These are phyloP conservation scores for Microdochium trichocladiopsis DNA, from an alignment of 2,329 filamentous ascomycete species.

Conservation along the genomic window DNA sequence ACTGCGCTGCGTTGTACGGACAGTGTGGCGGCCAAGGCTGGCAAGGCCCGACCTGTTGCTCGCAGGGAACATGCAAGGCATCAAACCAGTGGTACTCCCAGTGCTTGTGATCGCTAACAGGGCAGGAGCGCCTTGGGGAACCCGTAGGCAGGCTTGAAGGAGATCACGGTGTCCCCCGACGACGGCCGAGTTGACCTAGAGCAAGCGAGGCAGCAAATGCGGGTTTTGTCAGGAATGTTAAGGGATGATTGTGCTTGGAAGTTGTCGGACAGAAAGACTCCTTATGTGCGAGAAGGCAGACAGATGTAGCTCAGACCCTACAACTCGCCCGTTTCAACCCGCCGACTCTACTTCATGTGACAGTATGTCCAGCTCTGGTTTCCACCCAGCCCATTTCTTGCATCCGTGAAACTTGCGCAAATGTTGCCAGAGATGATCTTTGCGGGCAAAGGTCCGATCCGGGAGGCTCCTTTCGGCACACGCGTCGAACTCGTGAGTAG, in stretches of 20 bases:
- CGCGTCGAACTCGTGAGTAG: slow-evolving; percentile 32
- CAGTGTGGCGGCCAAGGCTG: neutral
- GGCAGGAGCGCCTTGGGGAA: too few species aligned
- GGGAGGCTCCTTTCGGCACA: slow-evolving; percentile 38
- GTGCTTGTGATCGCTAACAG: neutral
- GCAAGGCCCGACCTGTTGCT: neutral
- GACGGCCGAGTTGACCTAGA: too few species aligned
- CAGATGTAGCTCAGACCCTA: too few species aligned
- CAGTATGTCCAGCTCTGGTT: slow-evolving; percentile 20
- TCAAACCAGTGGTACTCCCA: neutral
- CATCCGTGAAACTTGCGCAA: slow-evolving; percentile 31
- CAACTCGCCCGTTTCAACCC: neutral
- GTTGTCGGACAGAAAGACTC: too few species aligned
- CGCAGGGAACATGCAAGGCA: neutral
- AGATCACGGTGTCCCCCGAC: too few species aligned
- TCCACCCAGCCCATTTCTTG: slow-evolving; percentile 43
- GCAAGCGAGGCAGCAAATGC: too few species aligned
- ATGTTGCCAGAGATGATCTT: slow-evolving; percentile 28
- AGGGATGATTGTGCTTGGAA: too few species aligned
- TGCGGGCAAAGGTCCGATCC: slow-evolving; percentile 34
- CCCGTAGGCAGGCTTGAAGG: too few species aligned
- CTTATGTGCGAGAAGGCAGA: too few species aligned
- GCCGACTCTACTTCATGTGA: neutral
- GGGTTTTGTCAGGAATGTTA: too few species aligned
- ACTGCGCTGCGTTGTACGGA: neutral